Percentiles rank a stretch among this genome's conserved stretches.
These are phyloP conservation scores for Sanghuangporus baumii DNA, from an alignment of 1,284 basidiomycete species.

Conservation along the genomic window DNA sequence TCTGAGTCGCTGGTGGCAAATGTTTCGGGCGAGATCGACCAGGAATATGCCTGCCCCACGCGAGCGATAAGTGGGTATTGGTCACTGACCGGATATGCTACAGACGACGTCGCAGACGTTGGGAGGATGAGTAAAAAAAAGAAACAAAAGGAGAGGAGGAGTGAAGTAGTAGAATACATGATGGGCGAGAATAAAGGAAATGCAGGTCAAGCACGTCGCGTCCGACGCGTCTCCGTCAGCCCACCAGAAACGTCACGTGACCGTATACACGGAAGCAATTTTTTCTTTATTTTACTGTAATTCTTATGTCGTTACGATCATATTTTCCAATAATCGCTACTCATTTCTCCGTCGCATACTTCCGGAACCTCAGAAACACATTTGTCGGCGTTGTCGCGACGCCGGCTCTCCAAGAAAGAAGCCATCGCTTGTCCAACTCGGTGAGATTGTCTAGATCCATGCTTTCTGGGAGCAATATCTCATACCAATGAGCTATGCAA, in stretches of 20 bases:
- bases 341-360: neutral
- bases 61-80: slow-evolving; percentile 65
- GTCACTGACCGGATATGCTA: slow-evolving; percentile 45
- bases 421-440: slow-evolving; percentile 24
- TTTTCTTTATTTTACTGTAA: neutral
- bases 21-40: slow-evolving; percentile 56
- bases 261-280: neutral
- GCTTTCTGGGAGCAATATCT: slow-evolving; percentile 30
- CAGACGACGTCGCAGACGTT: slow-evolving; percentile 25
- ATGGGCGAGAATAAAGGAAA: neutral
- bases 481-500: slow-evolving; percentile 27
- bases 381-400: slow-evolving; percentile 28
- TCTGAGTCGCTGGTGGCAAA: slow-evolving; percentile 44
- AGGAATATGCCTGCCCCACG: slow-evolving; percentile 50
- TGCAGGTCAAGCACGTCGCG: neutral
- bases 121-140: neutral
- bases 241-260: neutral
- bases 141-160: slow-evolving; percentile 6
- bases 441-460: slow-evolving; percentile 16
- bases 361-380: slow-evolving; percentile 21
- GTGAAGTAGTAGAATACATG: slow-evolving; percentile 7
- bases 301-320: neutral
- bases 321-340: neutral
- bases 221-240: neutral
- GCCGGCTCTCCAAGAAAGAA: slow-evolving; percentile 29